Conservation (phyloP, 163 green algal genomes). For the Scenedesmus sp. region DNA sequence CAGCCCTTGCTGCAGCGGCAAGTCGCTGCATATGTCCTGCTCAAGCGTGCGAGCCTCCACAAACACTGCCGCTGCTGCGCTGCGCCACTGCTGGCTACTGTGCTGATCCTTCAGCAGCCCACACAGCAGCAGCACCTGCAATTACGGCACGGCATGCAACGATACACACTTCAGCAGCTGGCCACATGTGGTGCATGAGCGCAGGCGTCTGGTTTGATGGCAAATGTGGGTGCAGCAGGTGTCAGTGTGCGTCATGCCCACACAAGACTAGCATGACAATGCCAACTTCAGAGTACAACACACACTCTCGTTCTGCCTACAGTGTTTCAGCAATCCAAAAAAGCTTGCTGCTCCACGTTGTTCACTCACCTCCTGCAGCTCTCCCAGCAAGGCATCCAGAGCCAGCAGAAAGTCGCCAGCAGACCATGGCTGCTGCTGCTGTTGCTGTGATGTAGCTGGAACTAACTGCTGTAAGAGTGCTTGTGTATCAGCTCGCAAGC, state of each 20-base stretch:
- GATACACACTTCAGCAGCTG: neutral
- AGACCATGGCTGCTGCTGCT: neutral
- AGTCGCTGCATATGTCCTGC: constrained; percentile 40
- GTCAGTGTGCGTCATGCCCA: neutral
- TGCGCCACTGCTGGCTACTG: neutral
- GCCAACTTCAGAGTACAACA: neutral
- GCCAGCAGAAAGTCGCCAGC: neutral
- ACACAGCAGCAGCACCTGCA: constrained; percentile 31
- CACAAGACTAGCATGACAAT: neutral
- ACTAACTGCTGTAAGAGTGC: neutral
- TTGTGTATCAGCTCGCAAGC: neutral
- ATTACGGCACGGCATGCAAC: neutral
- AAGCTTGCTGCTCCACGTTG: neutral
- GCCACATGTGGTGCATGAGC: neutral
- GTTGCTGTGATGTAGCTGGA: neutral
- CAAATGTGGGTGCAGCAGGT: neutral
- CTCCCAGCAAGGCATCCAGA: constrained; percentile 7
- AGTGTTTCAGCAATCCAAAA: neutral
- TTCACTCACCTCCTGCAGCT: constrained; percentile 22
- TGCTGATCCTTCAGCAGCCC: constrained; percentile 33
- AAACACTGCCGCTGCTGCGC: constrained; percentile 35
- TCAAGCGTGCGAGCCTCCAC: constrained; percentile 14
- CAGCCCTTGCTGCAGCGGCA: constrained; percentile 39
- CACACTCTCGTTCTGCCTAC: neutral
- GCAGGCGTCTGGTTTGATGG: neutral